Conservation (phyloP, 345 rosid genomes). For the Leavenworthia alabamica region DNA sequence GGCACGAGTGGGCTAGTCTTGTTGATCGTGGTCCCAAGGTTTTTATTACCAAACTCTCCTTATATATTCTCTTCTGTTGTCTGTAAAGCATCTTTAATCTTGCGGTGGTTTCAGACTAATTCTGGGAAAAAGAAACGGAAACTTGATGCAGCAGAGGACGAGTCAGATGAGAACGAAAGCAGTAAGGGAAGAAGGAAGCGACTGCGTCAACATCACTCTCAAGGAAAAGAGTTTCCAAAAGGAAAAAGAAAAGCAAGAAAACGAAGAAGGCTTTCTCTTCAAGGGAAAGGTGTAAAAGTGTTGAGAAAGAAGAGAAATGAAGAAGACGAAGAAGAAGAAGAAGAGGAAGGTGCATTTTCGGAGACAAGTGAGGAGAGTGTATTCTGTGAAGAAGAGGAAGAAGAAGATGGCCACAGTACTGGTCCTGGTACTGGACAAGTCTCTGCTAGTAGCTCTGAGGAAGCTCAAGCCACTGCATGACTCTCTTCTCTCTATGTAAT, state of each 20-base stretch:
- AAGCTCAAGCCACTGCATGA: slow-evolving; percentile 31
- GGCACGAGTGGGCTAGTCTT: slow-evolving; percentile 94
- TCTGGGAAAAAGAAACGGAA: slow-evolving; percentile 80
- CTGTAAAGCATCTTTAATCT: neutral
- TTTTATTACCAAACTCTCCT: neutral
- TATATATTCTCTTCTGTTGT: neutral
- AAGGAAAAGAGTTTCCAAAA: slow-evolving; percentile 72
- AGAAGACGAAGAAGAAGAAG: slow-evolving; percentile 33
- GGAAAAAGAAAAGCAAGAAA: slow-evolving; percentile 89
- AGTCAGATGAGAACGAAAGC: slow-evolving; percentile 62
- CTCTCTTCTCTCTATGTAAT: slow-evolving; percentile 7
- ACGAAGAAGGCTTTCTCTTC: slow-evolving; percentile 64
- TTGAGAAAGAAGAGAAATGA: slow-evolving; percentile 48
- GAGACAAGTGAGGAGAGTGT: slow-evolving; percentile 65
- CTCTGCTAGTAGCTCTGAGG: slow-evolving; percentile 68
- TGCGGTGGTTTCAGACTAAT: slow-evolving; percentile 46
- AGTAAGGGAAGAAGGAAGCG: slow-evolving; percentile 43
- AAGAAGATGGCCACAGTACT: neutral
- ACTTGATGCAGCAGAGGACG: slow-evolving; percentile 68
- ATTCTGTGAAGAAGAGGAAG: slow-evolving; percentile 71
- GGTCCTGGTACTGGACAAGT: neutral
- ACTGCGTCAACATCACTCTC: slow-evolving; percentile 42
- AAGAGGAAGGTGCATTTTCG: slow-evolving; percentile 48
- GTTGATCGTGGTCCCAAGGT: slow-evolving; percentile 99
- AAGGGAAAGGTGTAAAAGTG: slow-evolving; percentile 55